Percentiles rank a stretch among this genome's conserved stretches.
These are phyloP conservation scores for Sisymbrium altissimum DNA, from an alignment of 345 rosid genomes.

Conservation along the genomic window DNA sequence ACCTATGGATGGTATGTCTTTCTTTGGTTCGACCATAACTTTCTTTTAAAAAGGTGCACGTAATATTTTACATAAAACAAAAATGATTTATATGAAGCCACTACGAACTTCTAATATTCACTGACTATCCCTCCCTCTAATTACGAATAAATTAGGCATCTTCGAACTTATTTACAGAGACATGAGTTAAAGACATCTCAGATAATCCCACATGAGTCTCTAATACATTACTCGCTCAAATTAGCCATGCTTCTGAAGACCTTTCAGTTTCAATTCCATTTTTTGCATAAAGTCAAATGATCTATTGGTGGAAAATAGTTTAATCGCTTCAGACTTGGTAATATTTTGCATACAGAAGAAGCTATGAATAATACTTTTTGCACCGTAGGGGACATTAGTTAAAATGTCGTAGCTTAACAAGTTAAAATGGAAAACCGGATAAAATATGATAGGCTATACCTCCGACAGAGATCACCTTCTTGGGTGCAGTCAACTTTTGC, in stretches of 20 bases:
- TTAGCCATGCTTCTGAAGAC: background rate
- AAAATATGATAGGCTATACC: constrained; percentile 44
- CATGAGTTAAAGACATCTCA: background rate
- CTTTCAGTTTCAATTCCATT: background rate
- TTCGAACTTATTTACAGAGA: constrained; percentile 1
- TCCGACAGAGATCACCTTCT: constrained; percentile 78
- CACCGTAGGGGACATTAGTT: background rate
- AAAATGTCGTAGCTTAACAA: constrained; percentile 7
- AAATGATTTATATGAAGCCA: background rate
- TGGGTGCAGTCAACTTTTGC: constrained; percentile 87
- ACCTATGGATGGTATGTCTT: background rate
- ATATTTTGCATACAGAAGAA: constrained; percentile 7
- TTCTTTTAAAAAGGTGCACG: background rate
- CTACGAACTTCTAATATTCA: background rate
- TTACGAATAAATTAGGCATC: background rate
- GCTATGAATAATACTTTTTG: background rate
- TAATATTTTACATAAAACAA: background rate
- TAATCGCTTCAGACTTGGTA: background rate
- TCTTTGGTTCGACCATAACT: constrained; percentile 7
- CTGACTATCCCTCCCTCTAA: background rate
- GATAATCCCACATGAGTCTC: background rate
- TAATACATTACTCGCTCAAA: background rate
- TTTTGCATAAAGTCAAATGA: background rate
- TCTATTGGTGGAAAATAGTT: constrained; percentile 2
- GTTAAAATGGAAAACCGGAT: constrained; percentile 5